Evolutionary conservation across 257 asterid genomes (phyloP).

Genomic region (Solanum medicagineum): DNA sequence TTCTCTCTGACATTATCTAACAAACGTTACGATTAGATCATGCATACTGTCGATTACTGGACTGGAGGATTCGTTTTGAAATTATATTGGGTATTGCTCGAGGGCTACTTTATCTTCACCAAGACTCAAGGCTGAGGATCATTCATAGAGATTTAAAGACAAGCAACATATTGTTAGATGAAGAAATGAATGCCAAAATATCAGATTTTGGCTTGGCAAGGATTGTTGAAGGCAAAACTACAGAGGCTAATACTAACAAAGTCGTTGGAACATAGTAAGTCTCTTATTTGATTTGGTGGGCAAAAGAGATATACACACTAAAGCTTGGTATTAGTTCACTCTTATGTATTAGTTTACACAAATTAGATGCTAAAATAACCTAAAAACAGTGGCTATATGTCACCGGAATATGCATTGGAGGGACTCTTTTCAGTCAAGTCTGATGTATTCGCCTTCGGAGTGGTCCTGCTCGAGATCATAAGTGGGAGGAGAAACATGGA

Average conservation of each 20-base stretch:
- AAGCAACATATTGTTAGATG: neutral
- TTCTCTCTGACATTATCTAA: neutral
- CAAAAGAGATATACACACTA: neutral
- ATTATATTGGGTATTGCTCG: conserved; percentile 3
- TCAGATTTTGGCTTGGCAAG: conserved; percentile 8
- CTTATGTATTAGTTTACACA: neutral
- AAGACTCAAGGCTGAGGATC: conserved; percentile 1
- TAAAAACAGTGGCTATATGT: conserved; percentile 13
- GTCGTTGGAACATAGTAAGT: conserved; percentile 13
- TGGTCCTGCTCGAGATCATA: conserved; percentile 12
- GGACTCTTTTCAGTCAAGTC: conserved; percentile 15
- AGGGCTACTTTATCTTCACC: conserved; percentile 4
- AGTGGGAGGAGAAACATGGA: conserved; percentile 14
- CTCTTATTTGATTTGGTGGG: neutral
- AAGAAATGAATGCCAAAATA: conserved; percentile 1
- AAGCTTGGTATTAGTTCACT: neutral
- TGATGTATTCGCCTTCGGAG: conserved; percentile 20
- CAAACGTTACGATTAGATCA: neutral
- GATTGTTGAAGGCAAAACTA: neutral
- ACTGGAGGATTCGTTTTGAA: neutral
- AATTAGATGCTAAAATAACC: neutral
- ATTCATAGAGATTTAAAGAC: conserved; percentile 6
- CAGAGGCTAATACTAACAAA: neutral
- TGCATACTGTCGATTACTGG: neutral
- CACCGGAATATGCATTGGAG: conserved; percentile 18